Base-by-base conservation (phyloP, 1,284 basidiomycete species). In the Puccinia novopanici region DNA sequence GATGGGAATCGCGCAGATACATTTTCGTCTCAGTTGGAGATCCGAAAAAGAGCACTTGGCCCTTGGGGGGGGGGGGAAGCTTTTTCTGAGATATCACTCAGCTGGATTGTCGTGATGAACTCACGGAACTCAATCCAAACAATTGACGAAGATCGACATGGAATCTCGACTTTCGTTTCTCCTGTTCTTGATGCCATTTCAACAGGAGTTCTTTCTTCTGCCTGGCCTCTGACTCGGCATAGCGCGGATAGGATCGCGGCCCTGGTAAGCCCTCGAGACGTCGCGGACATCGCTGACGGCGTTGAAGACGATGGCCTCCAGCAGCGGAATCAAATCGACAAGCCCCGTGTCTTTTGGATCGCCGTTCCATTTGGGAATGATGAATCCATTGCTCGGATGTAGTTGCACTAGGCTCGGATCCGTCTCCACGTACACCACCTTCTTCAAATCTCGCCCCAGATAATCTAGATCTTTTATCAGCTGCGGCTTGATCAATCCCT, bases 311-410 rank as follows among this genome's bases (percentile, higher is more conserved):
- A 87, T 84, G 15, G 87, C 86, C 88, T 99, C 96, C 10, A 99
- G 89, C 91, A 98, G 98, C 0, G 96, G 95, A 82, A 99, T 94
- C 88, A 98, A 89, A 15, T 91, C 92, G 15, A 99, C 86, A 27
- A 99, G 89, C 0, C 93, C 94, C 83, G 88, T 90, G 86, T 96
- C 94, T 37, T 86, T 88, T 0, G 90, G 87, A 80, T 92, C 90
- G 12, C 95, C 95, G 10, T 91, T 90, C 97, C 97, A 99, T 82
- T 91, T 91, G 22, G 92, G 90, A 63, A 98, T 84, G 68, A 95
- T 87, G 82, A 98, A 89, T 0, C 93, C 91, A 84, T 99, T 99
- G 84, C 97, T 93, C 8, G 93, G 95, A 83, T 99, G 93, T 0
- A 92, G 88, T 48, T 88, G 87, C 50, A 90, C 89, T 84, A 93